These are phyloP conservation scores for Candida neerlandica DNA, from an alignment of 1,139 yeast species.

Conservation along the genomic window DNA sequence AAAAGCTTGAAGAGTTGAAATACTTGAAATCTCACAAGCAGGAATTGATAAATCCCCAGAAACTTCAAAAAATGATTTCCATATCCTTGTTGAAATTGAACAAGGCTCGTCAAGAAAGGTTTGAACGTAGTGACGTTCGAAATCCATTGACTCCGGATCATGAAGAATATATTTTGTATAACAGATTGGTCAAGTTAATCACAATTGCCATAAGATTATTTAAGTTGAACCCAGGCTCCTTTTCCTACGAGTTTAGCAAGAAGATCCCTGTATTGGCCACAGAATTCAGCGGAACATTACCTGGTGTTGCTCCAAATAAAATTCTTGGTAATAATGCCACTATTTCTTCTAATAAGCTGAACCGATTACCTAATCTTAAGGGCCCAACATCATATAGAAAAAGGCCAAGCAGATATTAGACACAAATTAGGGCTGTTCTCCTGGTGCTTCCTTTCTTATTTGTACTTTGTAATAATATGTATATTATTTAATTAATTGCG, in stretches of 20 bases:
- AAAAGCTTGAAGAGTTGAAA: slow-evolving; percentile 27
- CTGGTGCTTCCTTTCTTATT: background rate
- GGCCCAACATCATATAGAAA: slow-evolving; percentile 33
- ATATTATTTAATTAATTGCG: background rate
- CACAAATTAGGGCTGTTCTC: background rate
- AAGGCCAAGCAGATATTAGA: slow-evolving; percentile 27
- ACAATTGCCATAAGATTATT: slow-evolving; percentile 32
- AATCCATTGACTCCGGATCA: slow-evolving; percentile 32
- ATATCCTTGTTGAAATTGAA: slow-evolving; percentile 59
- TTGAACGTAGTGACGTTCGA: slow-evolving; percentile 33
- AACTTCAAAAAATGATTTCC: slow-evolving; percentile 56
- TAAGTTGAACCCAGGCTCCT: slow-evolving; percentile 28
- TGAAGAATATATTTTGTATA: slow-evolving; percentile 33
- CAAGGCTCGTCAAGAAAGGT: slow-evolving; percentile 62
- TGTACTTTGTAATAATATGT: slow-evolving; percentile 4
- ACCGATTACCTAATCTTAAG: slow-evolving; percentile 44
- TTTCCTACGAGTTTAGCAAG: slow-evolving; percentile 40
- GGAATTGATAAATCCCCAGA: slow-evolving; percentile 29
- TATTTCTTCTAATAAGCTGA: slow-evolving; percentile 13
- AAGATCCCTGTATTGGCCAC: slow-evolving; percentile 70
- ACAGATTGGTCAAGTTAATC: slow-evolving; percentile 46
- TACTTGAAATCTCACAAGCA: slow-evolving; percentile 31
- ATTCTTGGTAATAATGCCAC: background rate
- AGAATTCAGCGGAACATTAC: slow-evolving; percentile 79
- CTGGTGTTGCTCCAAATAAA: slow-evolving; percentile 49